phyloP scores from a whole-genome alignment of 345 rosid species.

The Salix brachista region DNA sequence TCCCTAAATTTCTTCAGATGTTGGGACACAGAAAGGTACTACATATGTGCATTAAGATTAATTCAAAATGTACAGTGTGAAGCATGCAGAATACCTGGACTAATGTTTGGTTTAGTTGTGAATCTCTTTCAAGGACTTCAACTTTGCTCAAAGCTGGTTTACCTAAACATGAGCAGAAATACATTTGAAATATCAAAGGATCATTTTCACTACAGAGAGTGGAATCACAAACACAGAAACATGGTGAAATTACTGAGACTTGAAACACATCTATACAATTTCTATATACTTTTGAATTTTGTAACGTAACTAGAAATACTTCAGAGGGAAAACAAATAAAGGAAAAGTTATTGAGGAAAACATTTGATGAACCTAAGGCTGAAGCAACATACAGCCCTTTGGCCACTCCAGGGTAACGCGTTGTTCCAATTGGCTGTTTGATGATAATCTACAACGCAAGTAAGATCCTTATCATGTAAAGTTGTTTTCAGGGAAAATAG shows the following conservation, averaged over 20 bases:
- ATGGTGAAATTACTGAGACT: not conserved
- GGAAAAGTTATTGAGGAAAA: not conserved
- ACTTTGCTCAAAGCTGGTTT: constrained; percentile 78
- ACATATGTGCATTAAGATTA: not conserved
- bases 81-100: constrained; percentile 51
- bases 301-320: not conserved
- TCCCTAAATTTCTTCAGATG: not conserved
- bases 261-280: not conserved
- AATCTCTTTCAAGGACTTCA: constrained; percentile 63
- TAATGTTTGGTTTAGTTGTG: constrained; percentile 39
- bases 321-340: not conserved
- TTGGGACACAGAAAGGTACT: not conserved
- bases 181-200: not conserved
- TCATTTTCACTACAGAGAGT: not conserved
- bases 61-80: constrained; percentile 5
- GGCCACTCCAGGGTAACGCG: constrained; percentile 73
- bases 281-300: not conserved
- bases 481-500: not conserved
- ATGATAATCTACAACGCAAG: constrained; percentile 49
- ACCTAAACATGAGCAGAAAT: constrained; percentile 28
- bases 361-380: constrained; percentile 45
- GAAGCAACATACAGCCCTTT: constrained; percentile 85
- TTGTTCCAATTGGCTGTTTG: constrained; percentile 69
- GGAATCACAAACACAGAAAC: not conserved
- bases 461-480: not conserved